Conservation (phyloP, 2,329 filamentous ascomycete species). For the Zasmidium angulare region DNA sequence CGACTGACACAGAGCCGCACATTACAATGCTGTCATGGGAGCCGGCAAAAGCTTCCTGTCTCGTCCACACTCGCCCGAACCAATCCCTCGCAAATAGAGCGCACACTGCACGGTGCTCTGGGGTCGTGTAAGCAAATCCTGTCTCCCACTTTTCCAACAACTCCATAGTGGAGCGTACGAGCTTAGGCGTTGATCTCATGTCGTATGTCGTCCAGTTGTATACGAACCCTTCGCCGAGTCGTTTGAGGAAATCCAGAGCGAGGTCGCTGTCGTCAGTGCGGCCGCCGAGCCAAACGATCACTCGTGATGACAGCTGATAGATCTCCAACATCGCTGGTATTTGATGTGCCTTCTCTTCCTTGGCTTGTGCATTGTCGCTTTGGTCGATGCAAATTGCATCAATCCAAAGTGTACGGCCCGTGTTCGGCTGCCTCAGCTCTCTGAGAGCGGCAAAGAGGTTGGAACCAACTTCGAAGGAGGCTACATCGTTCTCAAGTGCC, state of each 20-base stretch:
- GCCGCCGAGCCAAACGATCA: constrained; percentile 1
- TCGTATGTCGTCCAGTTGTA: not conserved
- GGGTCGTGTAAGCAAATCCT: not conserved
- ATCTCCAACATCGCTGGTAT: constrained; percentile 2
- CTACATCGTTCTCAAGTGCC: no score
- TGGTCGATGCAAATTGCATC: no score
- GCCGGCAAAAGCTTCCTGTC: not conserved
- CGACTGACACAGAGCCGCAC: not conserved
- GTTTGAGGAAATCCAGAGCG: not conserved
- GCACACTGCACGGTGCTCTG: not conserved
- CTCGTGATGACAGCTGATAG: not conserved
- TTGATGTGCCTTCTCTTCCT: not conserved
- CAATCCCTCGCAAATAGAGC: not conserved
- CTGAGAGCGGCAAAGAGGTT: constrained; percentile 8
- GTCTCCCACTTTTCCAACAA: not conserved
- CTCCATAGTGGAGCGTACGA: not conserved
- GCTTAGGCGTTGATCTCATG: not conserved
- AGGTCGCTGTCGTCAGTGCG: not conserved
- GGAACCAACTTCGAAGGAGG: not conserved
- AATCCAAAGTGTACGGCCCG: constrained; percentile 2
- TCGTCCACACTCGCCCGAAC: not conserved
- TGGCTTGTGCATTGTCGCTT: not conserved
- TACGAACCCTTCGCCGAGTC: not conserved
- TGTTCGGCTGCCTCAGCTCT: not conserved
- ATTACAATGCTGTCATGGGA: not conserved